Evolutionary conservation across 192 early-diverging fungal species (phyloP), one percentile per base, ranked within the genome.

Genomic region (Coemansia sp.): DNA sequence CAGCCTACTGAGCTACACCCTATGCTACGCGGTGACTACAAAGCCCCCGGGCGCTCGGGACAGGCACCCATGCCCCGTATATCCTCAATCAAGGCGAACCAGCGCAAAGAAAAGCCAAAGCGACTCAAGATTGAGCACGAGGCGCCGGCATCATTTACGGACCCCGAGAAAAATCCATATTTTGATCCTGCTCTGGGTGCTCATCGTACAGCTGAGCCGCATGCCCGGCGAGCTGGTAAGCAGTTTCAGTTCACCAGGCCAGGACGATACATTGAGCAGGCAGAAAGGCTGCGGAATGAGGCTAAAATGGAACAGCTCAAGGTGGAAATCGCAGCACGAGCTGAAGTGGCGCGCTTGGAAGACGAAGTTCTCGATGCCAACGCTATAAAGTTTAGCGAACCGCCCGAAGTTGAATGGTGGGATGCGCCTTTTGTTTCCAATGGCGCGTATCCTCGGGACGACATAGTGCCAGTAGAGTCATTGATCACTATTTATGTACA

Each of bases 381-480:
- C 23, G 67, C 60, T 5, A 86, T 91, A 9, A 89, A 82, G 83
- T 66, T 63, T 64, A 79, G 86, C 28, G 76, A 86, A 48, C 91
- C 94, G 23, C 92, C 95, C 0, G 81, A 61, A 2, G 86, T 92
- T 10, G 97, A 99, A 76, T 99, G 97, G 97, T 99, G 97, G 97
- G 97, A 99, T 85, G 87, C 86, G 35, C 91, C 89, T 11, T 84
- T 98, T 23, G 83, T 91, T 13, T 70, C 81, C 2, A 86, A 92
- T 68, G 86, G 85, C 46, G 77, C 83, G 8, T 98, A 97, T 76
- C 86, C 86, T 35, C 82, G 84, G 43, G 74, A 89, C 21, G 66
- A 75, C 20, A 64, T 74, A 1, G 75, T 84, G 0, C 76, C 86
- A n/a, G 35, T 73, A 10, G 92, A 46, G 74, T 97, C 73, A 37